phyloP scores from a whole-genome alignment of 2,329 filamentous ascomycete species.

The Dissoconium aciculare region DNA sequence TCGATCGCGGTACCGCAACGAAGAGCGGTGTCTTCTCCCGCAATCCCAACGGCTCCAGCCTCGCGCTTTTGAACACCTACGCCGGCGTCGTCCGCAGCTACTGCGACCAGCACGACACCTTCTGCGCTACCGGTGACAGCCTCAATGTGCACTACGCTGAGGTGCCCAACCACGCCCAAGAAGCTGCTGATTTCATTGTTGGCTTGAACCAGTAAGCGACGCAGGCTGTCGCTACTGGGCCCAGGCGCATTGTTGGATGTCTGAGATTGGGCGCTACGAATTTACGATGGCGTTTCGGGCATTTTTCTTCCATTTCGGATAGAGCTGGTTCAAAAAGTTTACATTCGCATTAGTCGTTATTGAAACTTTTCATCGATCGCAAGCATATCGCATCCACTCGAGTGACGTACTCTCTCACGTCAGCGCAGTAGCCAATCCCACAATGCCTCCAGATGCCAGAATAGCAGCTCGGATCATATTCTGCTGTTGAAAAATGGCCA shows the following conservation, averaged over 20 bases:
- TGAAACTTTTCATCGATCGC: too few species aligned
- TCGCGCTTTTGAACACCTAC: constrained; percentile 10
- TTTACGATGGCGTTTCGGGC: too few species aligned
- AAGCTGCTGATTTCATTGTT: constrained; percentile 10
- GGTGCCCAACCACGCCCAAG: constrained; percentile 10
- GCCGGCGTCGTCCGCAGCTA: constrained; percentile 12
- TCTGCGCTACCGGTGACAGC: constrained; percentile 11
- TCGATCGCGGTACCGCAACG: constrained; percentile 21
- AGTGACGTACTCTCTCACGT: too few species aligned
- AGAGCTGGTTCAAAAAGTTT: too few species aligned
- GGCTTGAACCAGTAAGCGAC: too few species aligned
- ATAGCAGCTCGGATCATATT: constrained; percentile 15
- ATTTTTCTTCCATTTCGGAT: too few species aligned
- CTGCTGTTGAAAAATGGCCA: constrained; percentile 18
- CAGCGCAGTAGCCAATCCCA: constrained; percentile 14
- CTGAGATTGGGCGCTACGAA: too few species aligned
- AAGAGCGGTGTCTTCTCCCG: constrained; percentile 18
- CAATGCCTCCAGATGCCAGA: constrained; percentile 15
- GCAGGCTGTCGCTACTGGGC: too few species aligned
- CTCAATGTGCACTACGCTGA: constrained; percentile 11
- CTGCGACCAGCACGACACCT: constrained; percentile 14
- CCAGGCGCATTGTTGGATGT: too few species aligned
- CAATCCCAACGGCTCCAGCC: constrained; percentile 5
- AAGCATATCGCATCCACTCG: too few species aligned
- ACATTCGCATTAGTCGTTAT: too few species aligned